Percentiles rank a stretch among this genome's conserved stretches.
Conservation (phyloP, 495 filamentous ascomycete species). For the Filosporella fistucella region DNA sequence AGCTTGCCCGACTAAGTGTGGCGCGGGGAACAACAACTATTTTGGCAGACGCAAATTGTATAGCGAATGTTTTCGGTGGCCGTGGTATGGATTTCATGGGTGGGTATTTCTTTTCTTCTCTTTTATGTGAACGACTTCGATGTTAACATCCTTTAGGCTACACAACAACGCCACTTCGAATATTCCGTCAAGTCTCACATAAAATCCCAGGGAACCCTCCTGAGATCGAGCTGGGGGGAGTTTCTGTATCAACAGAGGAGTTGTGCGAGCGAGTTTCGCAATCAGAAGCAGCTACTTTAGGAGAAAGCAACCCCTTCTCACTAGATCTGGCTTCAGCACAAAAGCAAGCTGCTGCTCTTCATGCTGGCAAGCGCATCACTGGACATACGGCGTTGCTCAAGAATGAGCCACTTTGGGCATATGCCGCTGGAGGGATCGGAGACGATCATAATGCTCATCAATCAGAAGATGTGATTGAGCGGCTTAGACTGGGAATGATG, state of each 20-base stretch:
- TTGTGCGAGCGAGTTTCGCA: neutral
- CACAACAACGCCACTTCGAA: constrained; percentile 2
- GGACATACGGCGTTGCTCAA: constrained; percentile 4
- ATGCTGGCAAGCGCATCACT: constrained; percentile 6
- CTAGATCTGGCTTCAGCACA: constrained; percentile 4
- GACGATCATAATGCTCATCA: constrained; percentile 6
- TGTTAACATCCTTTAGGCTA: neutral
- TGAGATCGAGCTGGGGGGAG: constrained; percentile 1
- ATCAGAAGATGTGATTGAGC: constrained; percentile 4
- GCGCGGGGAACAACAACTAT: constrained; percentile 2
- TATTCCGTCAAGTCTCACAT: constrained; percentile 6
- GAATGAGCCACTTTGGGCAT: constrained; percentile 8
- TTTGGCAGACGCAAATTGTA: constrained; percentile 8
- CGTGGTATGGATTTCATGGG: constrained; percentile 7
- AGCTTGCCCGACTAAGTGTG: constrained; percentile 4
- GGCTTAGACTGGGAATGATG: constrained; percentile 7
- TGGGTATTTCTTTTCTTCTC: neutral
- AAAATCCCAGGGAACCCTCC: constrained; percentile 3
- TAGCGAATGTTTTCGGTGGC: constrained; percentile 2
- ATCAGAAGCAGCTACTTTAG: neutral
- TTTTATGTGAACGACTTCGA: neutral
- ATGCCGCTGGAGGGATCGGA: constrained; percentile 8
- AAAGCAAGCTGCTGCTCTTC: constrained; percentile 6
- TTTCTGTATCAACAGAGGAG: neutral
- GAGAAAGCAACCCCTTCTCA: constrained; percentile 6